A percentile compares a stretch with the other conserved stretches of the same genome.
Conservation (phyloP, 31 red algal species). For the Odonthalia washingtoniensis region DNA sequence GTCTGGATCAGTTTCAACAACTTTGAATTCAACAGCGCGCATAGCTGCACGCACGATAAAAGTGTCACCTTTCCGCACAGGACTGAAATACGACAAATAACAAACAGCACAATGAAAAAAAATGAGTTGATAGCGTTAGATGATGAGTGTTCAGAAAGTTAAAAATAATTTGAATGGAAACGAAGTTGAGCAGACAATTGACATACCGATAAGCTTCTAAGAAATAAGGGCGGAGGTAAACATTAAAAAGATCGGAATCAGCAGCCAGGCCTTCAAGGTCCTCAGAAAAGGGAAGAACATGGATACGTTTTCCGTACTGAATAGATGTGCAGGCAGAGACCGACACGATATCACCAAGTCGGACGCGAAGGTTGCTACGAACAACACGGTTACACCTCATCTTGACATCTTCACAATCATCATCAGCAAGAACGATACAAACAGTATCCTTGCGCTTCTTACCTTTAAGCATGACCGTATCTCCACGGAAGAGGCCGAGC, state of each 20-base stretch:
- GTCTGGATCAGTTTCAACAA: conserved; percentile 99
- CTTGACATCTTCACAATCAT: conserved; percentile 92
- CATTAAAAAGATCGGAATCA: conserved; percentile 91
- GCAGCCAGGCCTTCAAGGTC: conserved; percentile 97
- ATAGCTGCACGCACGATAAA: conserved; percentile 97
- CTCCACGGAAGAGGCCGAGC: conserved; percentile 97
- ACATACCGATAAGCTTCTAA: conserved; percentile 95
- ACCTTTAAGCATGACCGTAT: conserved; percentile 98
- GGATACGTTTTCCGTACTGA: conserved; percentile 98
- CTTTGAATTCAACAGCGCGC: conserved; percentile 99
- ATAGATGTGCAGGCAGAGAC: conserved; percentile 94
- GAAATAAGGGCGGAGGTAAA: conserved; percentile 99
- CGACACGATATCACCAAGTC: conserved; percentile 96
- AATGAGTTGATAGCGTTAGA: too few species aligned
- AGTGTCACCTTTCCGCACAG: conserved; percentile 98
- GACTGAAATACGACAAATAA: conserved; percentile 47
- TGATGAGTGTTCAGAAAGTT: too few species aligned
- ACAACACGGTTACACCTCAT: conserved; percentile 97
- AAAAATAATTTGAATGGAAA: too few species aligned
- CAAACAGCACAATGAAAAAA: background rate
- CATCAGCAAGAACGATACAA: conserved; percentile 98
- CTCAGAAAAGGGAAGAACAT: conserved; percentile 98
- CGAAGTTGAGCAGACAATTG: conserved; percentile 20
- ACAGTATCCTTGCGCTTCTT: conserved; percentile 98
- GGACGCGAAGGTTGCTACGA: conserved; percentile 96